Percentiles rank a stretch among this genome's conserved stretches.
Conservation (phyloP, 768 basidiomycete genomes). For the Strobilomyces echinocephalus region DNA sequence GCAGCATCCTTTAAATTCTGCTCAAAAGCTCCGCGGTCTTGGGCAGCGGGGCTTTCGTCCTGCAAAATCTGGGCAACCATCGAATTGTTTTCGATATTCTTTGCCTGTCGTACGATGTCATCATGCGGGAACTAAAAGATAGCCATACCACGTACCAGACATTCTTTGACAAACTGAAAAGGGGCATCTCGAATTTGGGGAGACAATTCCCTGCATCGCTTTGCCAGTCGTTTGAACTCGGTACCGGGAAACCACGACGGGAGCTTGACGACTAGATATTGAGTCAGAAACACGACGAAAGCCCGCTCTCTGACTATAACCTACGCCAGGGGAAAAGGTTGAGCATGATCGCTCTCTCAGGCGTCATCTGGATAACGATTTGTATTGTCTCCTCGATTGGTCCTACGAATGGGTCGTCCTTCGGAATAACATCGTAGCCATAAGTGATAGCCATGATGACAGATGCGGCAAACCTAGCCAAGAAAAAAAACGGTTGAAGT, state of each 20-base stretch:
- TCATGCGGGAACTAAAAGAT: neutral
- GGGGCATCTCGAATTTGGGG: constrained; percentile 15
- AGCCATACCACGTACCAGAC: constrained; percentile 8
- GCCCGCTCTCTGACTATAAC: neutral
- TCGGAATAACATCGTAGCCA: constrained; percentile 15
- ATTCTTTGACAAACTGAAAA: constrained; percentile 22
- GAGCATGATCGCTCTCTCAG: constrained; percentile 19
- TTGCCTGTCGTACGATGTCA: constrained; percentile 11
- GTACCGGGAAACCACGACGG: constrained; percentile 19
- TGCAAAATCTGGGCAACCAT: constrained; percentile 19
- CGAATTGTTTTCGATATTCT: constrained; percentile 18
- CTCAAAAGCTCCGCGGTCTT: constrained; percentile 11
- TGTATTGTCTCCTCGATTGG: constrained; percentile 11
- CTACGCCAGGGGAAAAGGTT: constrained; percentile 19
- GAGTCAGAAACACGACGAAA: neutral
- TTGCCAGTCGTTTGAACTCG: constrained; percentile 7
- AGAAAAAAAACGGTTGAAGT: neutral
- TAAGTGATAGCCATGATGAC: constrained; percentile 19
- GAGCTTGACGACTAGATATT: constrained; percentile 13
- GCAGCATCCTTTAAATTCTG: constrained; percentile 18
- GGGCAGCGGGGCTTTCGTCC: neutral
- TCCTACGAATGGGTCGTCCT: constrained; percentile 18
- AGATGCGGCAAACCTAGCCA: constrained; percentile 17
- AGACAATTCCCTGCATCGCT: constrained; percentile 8
- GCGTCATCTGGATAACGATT: constrained; percentile 10